Evolutionary conservation across 2,329 filamentous ascomycete genomes (phyloP), one percentile per base, ranked within the genome.

Genomic region (Colletotrichum sp.): DNA sequence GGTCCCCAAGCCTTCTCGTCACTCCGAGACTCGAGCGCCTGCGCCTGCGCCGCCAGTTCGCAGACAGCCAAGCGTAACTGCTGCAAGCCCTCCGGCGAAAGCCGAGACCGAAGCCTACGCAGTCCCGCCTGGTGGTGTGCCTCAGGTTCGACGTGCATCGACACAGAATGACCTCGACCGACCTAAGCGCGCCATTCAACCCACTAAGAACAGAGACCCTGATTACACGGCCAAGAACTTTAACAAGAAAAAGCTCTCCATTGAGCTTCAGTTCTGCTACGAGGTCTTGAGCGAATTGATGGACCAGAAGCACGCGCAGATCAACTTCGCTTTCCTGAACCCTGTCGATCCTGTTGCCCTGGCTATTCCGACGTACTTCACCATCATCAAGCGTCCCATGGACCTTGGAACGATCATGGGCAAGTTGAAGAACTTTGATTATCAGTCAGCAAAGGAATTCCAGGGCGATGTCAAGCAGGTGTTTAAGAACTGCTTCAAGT

Each of bases 361-460:
- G 68, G 95, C 96, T 81, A 98, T 98, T 73, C 97, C 97, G 1
- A 93, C 93, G 29, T 99, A 99, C 82, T 95, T 97, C 82, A 95
- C 93, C 79, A 88, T 98, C 75, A 95, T 99, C 85, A 98, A 98
- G 87, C 95, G 96, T 81, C 97, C 97, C 0, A 99, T 98, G 96
- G 96, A 99, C 82, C 87, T 98, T 64, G 88, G 90, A 18, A 98
- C 95, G n/a, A 93, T 98, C 80, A 88, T 90, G 43, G 88, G 89
- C 55, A 97, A 97, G 83, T 88, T 98, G 54, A 91, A 93, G 77
- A 87, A 88, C 15, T 95, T 95, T 31, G 91, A 95, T 70, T 98
- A 98, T 80, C 90, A 91, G 77, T 95, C 89, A 70, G 89, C 94
- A 1, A 95, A 95, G 82, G 96, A 98, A 59, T 95, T 98, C 78